Conservation (phyloP, 202 grass and related monocot species). For the Carex arenaria region DNA sequence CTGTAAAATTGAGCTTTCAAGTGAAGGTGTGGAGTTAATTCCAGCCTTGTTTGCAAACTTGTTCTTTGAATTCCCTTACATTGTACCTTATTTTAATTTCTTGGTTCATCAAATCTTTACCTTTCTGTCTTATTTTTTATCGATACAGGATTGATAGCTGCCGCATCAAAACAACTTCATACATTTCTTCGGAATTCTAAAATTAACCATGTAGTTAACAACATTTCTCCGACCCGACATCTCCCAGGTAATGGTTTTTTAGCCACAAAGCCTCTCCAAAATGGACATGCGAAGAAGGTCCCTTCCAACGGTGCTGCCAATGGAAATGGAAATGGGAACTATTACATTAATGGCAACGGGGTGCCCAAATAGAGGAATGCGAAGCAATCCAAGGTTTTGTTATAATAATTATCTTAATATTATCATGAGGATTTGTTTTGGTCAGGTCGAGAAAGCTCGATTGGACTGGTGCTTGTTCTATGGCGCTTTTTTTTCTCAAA, state of each 20-base stretch:
- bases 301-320: constrained; percentile 49
- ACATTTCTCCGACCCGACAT: constrained; percentile 8
- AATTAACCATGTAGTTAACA: constrained; percentile 5
- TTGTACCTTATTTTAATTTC: not conserved
- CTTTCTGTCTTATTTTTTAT: constrained; percentile 22
- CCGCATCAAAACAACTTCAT: constrained; percentile 68
- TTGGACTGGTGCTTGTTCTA: constrained; percentile 44
- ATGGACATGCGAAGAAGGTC: constrained; percentile 57
- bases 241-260: constrained; percentile 40
- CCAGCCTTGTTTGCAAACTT: not conserved
- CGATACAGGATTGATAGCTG: constrained; percentile 67
- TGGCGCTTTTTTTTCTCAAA: constrained; percentile 43
- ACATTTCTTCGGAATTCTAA: constrained; percentile 28
- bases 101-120: not conserved
- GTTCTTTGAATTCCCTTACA: not conserved
- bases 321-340: constrained; percentile 70
- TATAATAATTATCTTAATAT: constrained; percentile 41
- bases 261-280: constrained; percentile 29
- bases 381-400: constrained; percentile 25
- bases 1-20: not conserved
- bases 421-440: constrained; percentile 27
- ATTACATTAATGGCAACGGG: constrained; percentile 69
- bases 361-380: constrained; percentile 38
- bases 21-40: not conserved
- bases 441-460: constrained; percentile 35